Evolutionary conservation across 1,284 basidiomycete genomes (phyloP).

Genomic region (Papiliotrema laurentii): DNA sequence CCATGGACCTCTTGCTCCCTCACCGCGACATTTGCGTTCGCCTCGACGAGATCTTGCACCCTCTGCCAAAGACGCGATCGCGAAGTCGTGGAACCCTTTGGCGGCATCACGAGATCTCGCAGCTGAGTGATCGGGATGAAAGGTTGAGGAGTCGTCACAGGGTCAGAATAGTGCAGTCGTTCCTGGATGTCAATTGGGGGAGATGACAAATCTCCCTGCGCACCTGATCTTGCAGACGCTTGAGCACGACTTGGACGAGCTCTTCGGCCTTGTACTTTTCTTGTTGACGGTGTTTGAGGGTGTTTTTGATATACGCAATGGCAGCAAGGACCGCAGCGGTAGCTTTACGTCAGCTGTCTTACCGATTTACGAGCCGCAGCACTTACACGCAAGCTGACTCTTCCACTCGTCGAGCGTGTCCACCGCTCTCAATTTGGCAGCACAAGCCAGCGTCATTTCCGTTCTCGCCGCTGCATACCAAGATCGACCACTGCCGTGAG

Average conservation of each 20-base stretch:
- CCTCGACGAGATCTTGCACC: slow-evolving; percentile 84
- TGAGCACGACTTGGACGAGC: slow-evolving; percentile 73
- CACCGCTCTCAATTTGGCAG: slow-evolving; percentile 62
- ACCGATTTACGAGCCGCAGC: not conserved
- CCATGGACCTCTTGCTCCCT: slow-evolving; percentile 82
- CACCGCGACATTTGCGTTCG: slow-evolving; percentile 87
- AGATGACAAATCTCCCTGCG: slow-evolving; percentile 6
- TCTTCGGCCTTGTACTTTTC: slow-evolving; percentile 68
- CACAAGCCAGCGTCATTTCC: slow-evolving; percentile 66
- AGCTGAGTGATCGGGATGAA: slow-evolving; percentile 86
- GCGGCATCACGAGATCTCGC: slow-evolving; percentile 80
- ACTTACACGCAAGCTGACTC: slow-evolving; percentile 61
- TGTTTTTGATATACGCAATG: slow-evolving; percentile 45
- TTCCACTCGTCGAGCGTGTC: slow-evolving; percentile 68
- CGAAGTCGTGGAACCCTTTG: slow-evolving; percentile 66
- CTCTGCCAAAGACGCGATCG: slow-evolving; percentile 75
- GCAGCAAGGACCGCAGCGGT: slow-evolving; percentile 36
- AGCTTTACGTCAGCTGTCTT: slow-evolving; percentile 22
- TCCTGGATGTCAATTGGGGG: slow-evolving; percentile 50
- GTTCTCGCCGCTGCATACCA: slow-evolving; percentile 73
- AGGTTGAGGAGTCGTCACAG: slow-evolving; percentile 67
- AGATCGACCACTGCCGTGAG: slow-evolving; percentile 42
- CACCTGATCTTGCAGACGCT: slow-evolving; percentile 71
- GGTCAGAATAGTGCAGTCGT: slow-evolving; percentile 76
- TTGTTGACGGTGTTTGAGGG: slow-evolving; percentile 54